Conservation (phyloP, 345 rosid genomes). For the Trapa incisa region DNA sequence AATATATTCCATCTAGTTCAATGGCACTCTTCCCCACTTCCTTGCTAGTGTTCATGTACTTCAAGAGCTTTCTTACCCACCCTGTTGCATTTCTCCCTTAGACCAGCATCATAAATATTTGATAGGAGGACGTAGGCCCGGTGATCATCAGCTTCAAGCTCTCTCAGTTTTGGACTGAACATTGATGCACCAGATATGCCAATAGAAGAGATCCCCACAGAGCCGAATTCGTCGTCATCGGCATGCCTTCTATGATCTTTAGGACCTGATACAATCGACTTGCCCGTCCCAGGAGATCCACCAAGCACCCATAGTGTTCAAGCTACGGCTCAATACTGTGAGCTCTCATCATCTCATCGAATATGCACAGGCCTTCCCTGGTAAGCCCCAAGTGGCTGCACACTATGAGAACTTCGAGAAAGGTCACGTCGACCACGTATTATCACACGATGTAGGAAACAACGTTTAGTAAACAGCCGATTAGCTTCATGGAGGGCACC, state of each 20-base stretch:
- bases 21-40: slow-evolving; percentile 22
- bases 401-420: slow-evolving; percentile 20
- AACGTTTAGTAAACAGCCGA: slow-evolving; percentile 12
- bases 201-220: slow-evolving; percentile 25
- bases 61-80: slow-evolving; percentile 11
- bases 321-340: slow-evolving; percentile 15
- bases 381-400: slow-evolving; percentile 23
- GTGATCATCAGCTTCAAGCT: slow-evolving; percentile 19
- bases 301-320: slow-evolving; percentile 24
- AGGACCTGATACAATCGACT: slow-evolving; percentile 15
- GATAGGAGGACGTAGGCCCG: slow-evolving; percentile 16
- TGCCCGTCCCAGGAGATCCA: slow-evolving; percentile 20
- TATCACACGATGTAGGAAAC: slow-evolving; percentile 25
- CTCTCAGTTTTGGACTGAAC: slow-evolving; percentile 18
- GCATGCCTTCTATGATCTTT: slow-evolving; percentile 14
- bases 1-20: slow-evolving; percentile 11
- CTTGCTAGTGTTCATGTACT: slow-evolving; percentile 13
- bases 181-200: slow-evolving; percentile 18
- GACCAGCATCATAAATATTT: slow-evolving; percentile 22
- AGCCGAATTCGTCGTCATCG: slow-evolving; percentile 14
- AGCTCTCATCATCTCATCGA: slow-evolving; percentile 14
- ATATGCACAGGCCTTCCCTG: slow-evolving; percentile 16
- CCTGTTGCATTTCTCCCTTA: slow-evolving; percentile 18
- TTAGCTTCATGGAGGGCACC: slow-evolving; percentile 23
- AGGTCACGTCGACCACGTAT: slow-evolving; percentile 23